phyloP scores from a whole-genome alignment of 768 basidiomycete species.

The Auricularia heimuer region DNA sequence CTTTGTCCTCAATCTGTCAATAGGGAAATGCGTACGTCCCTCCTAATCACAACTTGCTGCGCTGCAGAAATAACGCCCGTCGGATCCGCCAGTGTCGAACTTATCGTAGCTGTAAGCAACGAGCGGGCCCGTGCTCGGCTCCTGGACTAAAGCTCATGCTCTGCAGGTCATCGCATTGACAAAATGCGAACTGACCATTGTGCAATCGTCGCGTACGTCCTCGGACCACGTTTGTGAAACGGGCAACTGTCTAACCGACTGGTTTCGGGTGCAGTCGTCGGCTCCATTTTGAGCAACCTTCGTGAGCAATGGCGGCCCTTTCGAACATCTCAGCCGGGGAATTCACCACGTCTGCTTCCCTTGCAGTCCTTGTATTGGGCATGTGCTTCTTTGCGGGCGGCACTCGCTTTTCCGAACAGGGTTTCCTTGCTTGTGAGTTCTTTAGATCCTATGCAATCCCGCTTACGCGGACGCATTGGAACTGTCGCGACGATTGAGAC shows the following conservation, averaged over 20 bases:
- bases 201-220: constrained; percentile 63
- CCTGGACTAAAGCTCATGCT: neutral
- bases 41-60: neutral
- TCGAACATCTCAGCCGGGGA: neutral
- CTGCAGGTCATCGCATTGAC: constrained; percentile 63
- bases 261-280: constrained; percentile 46
- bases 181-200: constrained; percentile 74
- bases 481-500: neutral
- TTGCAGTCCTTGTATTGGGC: constrained; percentile 64
- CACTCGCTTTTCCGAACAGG: constrained; percentile 67
- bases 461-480: neutral
- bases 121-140: neutral
- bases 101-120: constrained; percentile 61
- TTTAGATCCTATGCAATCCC: neutral
- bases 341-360: constrained; percentile 6
- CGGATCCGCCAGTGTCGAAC: constrained; percentile 30
- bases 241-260: neutral
- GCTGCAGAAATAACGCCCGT: neutral
- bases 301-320: constrained; percentile 21
- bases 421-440: constrained; percentile 58
- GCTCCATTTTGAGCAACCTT: constrained; percentile 73
- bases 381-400: constrained; percentile 91
- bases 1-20: neutral
- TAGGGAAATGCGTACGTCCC: constrained; percentile 21
- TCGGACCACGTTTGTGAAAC: neutral